Evolutionary conservation across 1,284 basidiomycete species (phyloP), one percentile per base, ranked within the genome.

Genomic region (Clitocybe nebularis): DNA sequence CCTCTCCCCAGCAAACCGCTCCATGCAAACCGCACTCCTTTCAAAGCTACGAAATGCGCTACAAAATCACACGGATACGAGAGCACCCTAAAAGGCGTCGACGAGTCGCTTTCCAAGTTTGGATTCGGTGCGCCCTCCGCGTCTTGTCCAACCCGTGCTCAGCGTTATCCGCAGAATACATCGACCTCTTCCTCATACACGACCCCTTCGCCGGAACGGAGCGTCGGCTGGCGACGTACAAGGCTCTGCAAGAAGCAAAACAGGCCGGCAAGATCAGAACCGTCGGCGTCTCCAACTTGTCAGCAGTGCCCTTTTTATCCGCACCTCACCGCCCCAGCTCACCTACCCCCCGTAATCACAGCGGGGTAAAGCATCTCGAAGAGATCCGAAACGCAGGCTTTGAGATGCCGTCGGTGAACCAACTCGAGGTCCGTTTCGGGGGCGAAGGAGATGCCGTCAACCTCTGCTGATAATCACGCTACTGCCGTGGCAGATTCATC

Each of bases 281-380:
- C 19, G 80, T 91, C 13, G 86, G 89, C 2, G 87, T 92, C 8
- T 85, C 81, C 4, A 92, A 92, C 61, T 91, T 79, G 82, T 84
- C 49, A 26, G 19, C 30, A 19, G 19, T 33, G 21, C 47, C 36
- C 26, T 32, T 33, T n/a, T 30, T 36, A 35, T 25, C 9, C 3
- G 21, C 39, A 17, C 36, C 19, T 37, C 22, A 33, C 34, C 24
- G 34, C 16, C 24, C 33, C 37, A 14, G 17, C 19, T 24, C 20
- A 22, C 23, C 36, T 32, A 6, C 21, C 14, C 32, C 20, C 26
- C 39, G 21, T 33, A n/a, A 16, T 48, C 20, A 26, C 45, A 90
- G 87, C 55, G 78, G 79, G 7, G 64, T 90, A 34, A 75, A 81
- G 36, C 92, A 94, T 57, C 71, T 95, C 3, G 75, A 89, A 57